Evolutionary conservation across 176 grass and related monocot species (phyloP), one percentile per base, ranked within the genome.

Genomic region (Lolium rigidum): DNA sequence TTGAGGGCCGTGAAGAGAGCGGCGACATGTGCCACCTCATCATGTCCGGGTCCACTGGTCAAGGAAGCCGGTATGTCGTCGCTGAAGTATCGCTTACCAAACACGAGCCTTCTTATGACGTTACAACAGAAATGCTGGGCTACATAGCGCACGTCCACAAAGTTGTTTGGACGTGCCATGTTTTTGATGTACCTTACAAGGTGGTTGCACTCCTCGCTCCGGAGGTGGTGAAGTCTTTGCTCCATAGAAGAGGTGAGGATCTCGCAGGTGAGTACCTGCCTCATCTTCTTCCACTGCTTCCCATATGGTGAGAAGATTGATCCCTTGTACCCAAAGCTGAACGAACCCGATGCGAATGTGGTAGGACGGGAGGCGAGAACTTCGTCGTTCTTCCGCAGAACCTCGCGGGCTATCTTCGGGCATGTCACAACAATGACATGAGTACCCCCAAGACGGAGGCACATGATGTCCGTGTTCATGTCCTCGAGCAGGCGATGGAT

Each of bases 11-110:
- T 44, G 48, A 94, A 90, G 0, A 82, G 55, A 4, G 83, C 79
- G 4, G 76, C 83, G 3, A 90, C 69, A 20, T 94, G 89, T 31
- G 87, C 91, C 68, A 59, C 63, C 83, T 93, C 91, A 9, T 93
- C 77, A 2, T 48, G 6, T 1, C 84, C 84, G 0, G 88, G 84
- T 0, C 77, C 81, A 5, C 28, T 81, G 0, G 22, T 57, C 2
- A n/a, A 74, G 10, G 54, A 25, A 73, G 78, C 35, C 1, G 78
- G 22, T 16, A 74, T 56, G 54, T 56, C 67, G 2, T 44, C 16
- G 2, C 51, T 16, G 9, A 93, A 93, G 52, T 72, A 76, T 56
- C 88, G 83, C 35, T 56, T 76, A 6, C 89, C 80, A 20, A 93
- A 88, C 4, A 88, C 6, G 16, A 90, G 84, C 50, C 70, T 83